Conservation (phyloP, 495 filamentous ascomycete species). For the Aspergillus affinis region DNA sequence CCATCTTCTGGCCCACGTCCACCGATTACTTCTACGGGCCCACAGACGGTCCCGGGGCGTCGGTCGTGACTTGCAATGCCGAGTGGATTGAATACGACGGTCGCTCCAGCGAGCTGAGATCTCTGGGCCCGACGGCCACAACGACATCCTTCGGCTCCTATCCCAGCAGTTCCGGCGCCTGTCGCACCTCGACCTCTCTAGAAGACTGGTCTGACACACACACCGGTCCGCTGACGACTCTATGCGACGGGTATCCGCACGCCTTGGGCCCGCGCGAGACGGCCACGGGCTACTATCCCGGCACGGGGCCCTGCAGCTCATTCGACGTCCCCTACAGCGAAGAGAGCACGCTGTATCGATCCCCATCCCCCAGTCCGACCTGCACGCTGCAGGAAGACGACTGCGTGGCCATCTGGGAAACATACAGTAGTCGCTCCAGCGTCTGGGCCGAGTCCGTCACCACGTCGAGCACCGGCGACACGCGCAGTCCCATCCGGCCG, state of each 20-base stretch:
- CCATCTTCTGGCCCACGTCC: conserved; percentile 32
- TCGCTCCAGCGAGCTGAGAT: conserved; percentile 13
- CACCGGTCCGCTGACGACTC: conserved; percentile 25
- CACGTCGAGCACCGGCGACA: conserved; percentile 20
- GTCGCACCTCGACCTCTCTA: conserved; percentile 7
- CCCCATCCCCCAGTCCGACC: conserved; percentile 9
- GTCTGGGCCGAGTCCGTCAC: conserved; percentile 12
- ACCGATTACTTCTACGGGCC: conserved; percentile 31
- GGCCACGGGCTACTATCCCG: conserved; percentile 20
- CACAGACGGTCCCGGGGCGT: conserved; percentile 23
- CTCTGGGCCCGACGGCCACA: conserved; percentile 19
- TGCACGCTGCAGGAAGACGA: conserved; percentile 20
- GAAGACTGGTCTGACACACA: conserved; percentile 18
- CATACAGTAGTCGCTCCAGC: conserved; percentile 18
- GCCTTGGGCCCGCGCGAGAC: conserved; percentile 24
- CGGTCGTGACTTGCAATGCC: conserved; percentile 26
- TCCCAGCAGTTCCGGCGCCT: conserved; percentile 22
- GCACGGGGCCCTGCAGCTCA: conserved; percentile 22
- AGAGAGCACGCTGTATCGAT: conserved; percentile 15
- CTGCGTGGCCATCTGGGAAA: conserved; percentile 28
- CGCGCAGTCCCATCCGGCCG: conserved; percentile 22
- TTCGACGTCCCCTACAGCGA: conserved; percentile 8
- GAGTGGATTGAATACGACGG: conserved; percentile 23
- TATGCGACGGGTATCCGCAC: conserved; percentile 22
- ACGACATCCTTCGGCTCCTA: conserved; percentile 12